A percentile compares a stretch with the other conserved stretches of the same genome.
phyloP scores from a whole-genome alignment of 2,329 filamentous ascomycete genomes.

The Chaetomiaceae sp. region DNA sequence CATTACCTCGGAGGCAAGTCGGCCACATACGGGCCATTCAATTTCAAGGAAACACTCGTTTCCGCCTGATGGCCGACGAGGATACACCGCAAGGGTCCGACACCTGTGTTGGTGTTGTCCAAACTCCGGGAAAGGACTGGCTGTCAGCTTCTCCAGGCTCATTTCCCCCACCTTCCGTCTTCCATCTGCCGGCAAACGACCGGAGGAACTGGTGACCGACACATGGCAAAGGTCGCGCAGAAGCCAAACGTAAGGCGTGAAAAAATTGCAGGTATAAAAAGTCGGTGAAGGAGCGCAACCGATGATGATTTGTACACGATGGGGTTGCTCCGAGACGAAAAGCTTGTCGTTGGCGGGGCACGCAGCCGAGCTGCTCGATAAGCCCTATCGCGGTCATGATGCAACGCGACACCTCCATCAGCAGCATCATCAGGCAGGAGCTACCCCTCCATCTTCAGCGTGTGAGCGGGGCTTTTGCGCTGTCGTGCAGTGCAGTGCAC shows the following conservation, averaged over 20 bases:
- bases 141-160: background rate
- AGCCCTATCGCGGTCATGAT: constrained; percentile 18
- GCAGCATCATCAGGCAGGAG: background rate
- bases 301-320: constrained; percentile 20
- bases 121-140: background rate
- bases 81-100: too few species aligned
- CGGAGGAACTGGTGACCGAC: background rate
- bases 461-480: constrained; percentile 11
- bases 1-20: background rate
- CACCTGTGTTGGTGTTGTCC: background rate
- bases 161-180: background rate
- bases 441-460: constrained; percentile 14
- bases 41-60: background rate
- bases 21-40: background rate
- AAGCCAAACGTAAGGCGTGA: constrained; percentile 1
- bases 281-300: constrained; percentile 18
- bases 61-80: background rate
- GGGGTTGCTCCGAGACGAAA: background rate
- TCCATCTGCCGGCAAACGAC: too few species aligned
- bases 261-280: constrained; percentile 20
- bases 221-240: background rate
- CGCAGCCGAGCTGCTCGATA: constrained; percentile 10
- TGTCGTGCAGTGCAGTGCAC: too few species aligned
- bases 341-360: constrained; percentile 3
- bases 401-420: constrained; percentile 15